Base-by-base conservation (phyloP, 176 grass and related monocot species). In the Raddia distichophylla region DNA sequence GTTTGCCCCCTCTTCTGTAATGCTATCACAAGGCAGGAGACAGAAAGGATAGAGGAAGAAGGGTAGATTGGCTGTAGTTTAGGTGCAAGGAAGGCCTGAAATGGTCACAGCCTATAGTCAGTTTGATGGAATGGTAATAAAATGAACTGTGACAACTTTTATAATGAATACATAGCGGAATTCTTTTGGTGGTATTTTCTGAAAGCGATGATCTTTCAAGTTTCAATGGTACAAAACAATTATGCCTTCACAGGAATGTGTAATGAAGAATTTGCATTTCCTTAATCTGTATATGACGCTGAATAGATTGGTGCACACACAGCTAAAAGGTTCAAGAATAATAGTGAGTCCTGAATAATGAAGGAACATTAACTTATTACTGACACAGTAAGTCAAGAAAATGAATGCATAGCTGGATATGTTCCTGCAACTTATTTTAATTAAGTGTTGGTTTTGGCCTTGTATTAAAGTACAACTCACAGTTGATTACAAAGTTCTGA, bases 401-500 rank as follows among this genome's bases (percentile, higher is more conserved):
- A 47, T 55, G 49, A 57, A 14, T 54, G 22, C 59, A 47, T 34
- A 32, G 5, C 7, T 52, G 12, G 35, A 35, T 74, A 72, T 67
- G n/a, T 59, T 73, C 45, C 9, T 48, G 9, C 12, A 50, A 68
- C 20, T 74, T 74, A 27, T 6, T 76, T 27, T 45, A 49, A 19
- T 63, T 53, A 35, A 60, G 47, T 1, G 8, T 6, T 16, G 18
- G 54, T 11, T 20, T 35, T 44, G 49, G 5, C 12, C 52, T 67
- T 60, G 18, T 74, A 50, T 67, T 13, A 52, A 67, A 60, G 1
- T 4, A 33, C 5, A 3, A 58, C 12, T 58, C 1, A 55, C 17
- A 67, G 12, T 58, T 80, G 42, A 75, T 63, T 62, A 4, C 43
- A 44, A 77, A 77, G 54, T 27, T 75, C 45, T 75, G 54, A 77